Evolutionary conservation across 805 yeast genomes (phyloP).

Genomic region (Myxozyma neglecta): DNA sequence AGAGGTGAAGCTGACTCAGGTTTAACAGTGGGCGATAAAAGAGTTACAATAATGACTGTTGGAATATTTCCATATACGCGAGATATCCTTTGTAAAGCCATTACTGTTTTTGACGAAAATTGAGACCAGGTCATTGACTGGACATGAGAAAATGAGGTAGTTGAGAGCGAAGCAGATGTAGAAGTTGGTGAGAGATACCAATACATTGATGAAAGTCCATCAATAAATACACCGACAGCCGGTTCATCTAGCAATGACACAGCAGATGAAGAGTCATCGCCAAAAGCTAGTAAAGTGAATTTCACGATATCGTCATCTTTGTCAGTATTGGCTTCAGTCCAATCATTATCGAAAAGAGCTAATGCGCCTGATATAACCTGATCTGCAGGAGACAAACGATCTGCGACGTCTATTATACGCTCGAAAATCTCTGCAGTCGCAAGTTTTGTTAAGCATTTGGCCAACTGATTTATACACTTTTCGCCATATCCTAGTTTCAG

Average conservation of each 20-base stretch:
- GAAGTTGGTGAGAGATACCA: constrained; percentile 4
- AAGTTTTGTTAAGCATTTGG: neutral
- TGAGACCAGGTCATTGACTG: neutral
- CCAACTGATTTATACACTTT: neutral
- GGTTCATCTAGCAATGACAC: constrained; percentile 1
- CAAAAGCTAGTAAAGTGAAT: neutral
- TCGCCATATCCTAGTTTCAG: neutral
- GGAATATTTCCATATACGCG: constrained; percentile 7
- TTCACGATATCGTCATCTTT: neutral
- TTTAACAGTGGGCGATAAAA: neutral
- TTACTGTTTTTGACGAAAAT: neutral
- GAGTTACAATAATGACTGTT: neutral
- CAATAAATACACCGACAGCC: constrained; percentile 6
- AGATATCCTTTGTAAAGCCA: neutral
- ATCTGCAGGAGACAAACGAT: neutral
- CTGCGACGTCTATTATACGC: neutral
- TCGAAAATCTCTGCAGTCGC: constrained; percentile 3
- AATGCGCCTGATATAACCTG: neutral
- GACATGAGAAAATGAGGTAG: too few relatives aligned
- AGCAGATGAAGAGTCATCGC: neutral
- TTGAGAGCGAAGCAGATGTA: neutral
- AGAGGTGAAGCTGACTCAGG: neutral
- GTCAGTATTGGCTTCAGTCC: too few relatives aligned
- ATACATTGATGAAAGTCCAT: constrained; percentile 17
- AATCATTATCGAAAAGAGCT: neutral